Evolutionary conservation across 2,329 filamentous ascomycete genomes (phyloP), one percentile per base, ranked within the genome.

Genomic region (Diplodia seriata): DNA sequence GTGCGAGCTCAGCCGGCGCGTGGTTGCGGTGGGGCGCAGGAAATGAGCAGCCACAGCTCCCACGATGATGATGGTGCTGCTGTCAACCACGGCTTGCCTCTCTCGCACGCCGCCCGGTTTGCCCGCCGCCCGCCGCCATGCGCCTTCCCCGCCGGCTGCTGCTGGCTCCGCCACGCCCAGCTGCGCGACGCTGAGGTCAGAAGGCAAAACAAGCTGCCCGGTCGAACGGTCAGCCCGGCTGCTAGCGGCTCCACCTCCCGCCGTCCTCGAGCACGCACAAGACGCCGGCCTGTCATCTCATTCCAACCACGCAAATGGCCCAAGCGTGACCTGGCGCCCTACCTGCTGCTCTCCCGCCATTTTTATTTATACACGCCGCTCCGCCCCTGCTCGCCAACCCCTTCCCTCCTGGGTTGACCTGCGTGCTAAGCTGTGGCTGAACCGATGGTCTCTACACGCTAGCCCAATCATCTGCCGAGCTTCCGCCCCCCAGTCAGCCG

Each of bases 201-300:
- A 20, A 12, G 40, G 40, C 40, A 36, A 31, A 23, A 61, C 11
- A 50, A 2, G 20, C 55, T 59, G 57, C 56, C 6, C 56, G 56
- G 11, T 4, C 20, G 20, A 47, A 47, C 29, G 56, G 55, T 38
- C 15, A 18, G 8, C 31, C 31, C 31, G 8, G 2, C 31, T 56
- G 56, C 36, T 61, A 61, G 57, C 57, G 57, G 57, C 57, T 61
- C 57, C 57, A 61, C 57, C 57, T 12, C 56, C 57, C 57, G 57
- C 57, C 47, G 15, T 23, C 40, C 26, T 49, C 57, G 18, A 61
- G 57, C 57, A 61, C 57, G 56, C 56, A 49, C 56, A 61, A 33
- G 26, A 49, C 56, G 57, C 57, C 50, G 57, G 57, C 57, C 57
- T 50, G 40, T 49, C 57, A 50, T 61, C 33, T 61, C 57, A 61